phyloP scores from a whole-genome alignment of 192 early-diverging fungal species.

The Backusella sp. region DNA sequence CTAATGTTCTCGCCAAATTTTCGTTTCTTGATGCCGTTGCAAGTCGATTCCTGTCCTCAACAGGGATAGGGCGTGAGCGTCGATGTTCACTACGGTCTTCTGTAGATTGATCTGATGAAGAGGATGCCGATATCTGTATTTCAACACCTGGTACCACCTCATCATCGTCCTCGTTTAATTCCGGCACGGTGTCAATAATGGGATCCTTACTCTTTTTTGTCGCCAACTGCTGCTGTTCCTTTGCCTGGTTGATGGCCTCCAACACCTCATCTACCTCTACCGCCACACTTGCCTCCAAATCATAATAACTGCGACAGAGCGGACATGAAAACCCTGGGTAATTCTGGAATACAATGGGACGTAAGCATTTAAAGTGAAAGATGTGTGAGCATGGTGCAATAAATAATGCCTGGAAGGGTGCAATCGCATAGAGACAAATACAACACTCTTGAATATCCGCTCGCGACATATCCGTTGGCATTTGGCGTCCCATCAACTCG shows the following conservation, averaged over 20 bases:
- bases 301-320: conserved; percentile 78
- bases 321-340: conserved; percentile 74
- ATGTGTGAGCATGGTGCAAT: conserved; percentile 82
- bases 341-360: conserved; percentile 61
- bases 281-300: conserved; percentile 71
- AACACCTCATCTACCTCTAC: conserved; percentile 35
- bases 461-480: conserved; percentile 27
- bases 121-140: background rate
- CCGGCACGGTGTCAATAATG: background rate
- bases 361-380: conserved; percentile 83
- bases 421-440: conserved; percentile 78
- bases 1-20: background rate
- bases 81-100: background rate
- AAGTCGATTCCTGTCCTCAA: background rate
- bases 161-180: background rate
- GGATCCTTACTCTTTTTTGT: background rate
- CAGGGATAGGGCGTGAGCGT: background rate
- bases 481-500: background rate
- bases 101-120: background rate
- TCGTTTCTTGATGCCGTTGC: background rate
- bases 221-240: background rate
- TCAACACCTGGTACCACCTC: conserved; percentile 1
- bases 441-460: conserved; percentile 61
- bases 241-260: conserved; percentile 10
- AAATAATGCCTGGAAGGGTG: conserved; percentile 79